These are phyloP conservation scores for Solanum hybrid DNA, from an alignment of 305 asterid genomes.

Conservation along the genomic window DNA sequence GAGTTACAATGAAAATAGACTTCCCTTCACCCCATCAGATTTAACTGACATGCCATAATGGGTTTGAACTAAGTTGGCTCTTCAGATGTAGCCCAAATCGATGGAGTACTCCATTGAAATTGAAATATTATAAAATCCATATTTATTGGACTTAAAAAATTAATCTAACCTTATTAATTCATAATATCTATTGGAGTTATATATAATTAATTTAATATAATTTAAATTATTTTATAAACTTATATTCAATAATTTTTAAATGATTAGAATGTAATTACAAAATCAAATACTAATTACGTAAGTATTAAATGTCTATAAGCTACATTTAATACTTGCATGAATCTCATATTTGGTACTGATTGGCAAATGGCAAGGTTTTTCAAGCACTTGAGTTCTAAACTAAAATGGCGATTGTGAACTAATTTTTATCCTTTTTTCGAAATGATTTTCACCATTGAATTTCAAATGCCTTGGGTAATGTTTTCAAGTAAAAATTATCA, in stretches of 20 bases:
- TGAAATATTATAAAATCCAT: not conserved
- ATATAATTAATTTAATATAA: too few relatives aligned
- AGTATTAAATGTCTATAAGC: too few relatives aligned
- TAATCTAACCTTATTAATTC: too few relatives aligned
- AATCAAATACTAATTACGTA: not conserved
- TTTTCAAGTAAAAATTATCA: not conserved
- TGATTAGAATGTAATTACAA: too few relatives aligned
- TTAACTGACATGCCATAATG: too few relatives aligned
- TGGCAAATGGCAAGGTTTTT: not conserved
- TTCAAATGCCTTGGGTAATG: not conserved
- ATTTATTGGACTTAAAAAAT: not conserved
- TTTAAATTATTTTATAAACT: too few relatives aligned
- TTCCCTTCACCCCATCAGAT: not conserved
- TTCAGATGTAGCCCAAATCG: not conserved
- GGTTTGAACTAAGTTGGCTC: too few relatives aligned
- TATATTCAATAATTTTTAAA: not conserved
- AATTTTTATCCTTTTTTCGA: not conserved
- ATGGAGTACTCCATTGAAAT: not conserved
- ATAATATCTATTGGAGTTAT: not conserved
- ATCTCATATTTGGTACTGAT: not conserved
- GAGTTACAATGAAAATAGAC: not conserved
- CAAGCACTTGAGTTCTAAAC: not conserved
- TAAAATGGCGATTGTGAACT: not conserved
- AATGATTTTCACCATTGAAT: not conserved
- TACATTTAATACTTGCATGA: not conserved